phyloP scores from a whole-genome alignment of 371 early-diverging fungal genomes.

The Mucor mucedo region DNA sequence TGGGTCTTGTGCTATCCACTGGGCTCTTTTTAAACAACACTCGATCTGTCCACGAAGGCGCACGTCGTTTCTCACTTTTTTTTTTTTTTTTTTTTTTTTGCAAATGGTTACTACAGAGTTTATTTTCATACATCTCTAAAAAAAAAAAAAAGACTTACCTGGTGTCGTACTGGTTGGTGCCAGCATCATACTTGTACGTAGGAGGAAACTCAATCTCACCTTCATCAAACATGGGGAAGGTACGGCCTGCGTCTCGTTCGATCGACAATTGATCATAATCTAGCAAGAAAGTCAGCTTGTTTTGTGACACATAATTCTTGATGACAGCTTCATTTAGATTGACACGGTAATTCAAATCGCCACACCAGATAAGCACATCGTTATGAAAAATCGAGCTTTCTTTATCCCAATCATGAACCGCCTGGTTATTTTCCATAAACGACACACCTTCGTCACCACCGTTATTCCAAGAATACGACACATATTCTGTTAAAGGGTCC shows the following conservation, averaged over 20 bases:
- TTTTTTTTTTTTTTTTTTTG: too few species aligned
- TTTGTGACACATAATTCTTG: conserved; percentile 56
- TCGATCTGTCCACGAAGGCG: conserved; percentile 94
- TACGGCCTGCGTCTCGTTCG: conserved; percentile 51
- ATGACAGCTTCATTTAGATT: conserved; percentile 65
- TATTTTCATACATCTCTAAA: too few species aligned
- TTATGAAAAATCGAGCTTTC: conserved; percentile 67
- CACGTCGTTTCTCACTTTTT: conserved; percentile 78
- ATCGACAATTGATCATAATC: conserved; percentile 71
- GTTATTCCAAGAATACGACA: conserved; percentile 48
- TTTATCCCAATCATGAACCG: conserved; percentile 39
- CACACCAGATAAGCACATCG: conserved; percentile 88
- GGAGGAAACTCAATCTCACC: conserved; percentile 82
- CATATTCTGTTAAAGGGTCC: conserved; percentile 37
- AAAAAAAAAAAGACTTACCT: conserved; percentile 48
- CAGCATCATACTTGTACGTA: conserved; percentile 93
- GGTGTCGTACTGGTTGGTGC: conserved; percentile 83
- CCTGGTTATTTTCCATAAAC: conserved; percentile 38
- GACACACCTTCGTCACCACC: conserved; percentile 56
- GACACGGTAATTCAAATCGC: conserved; percentile 95
- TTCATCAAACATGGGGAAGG: conserved; percentile 86
- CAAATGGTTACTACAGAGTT: too few species aligned
- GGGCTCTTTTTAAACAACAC: conserved; percentile 80
- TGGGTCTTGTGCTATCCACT: conserved; percentile 12
- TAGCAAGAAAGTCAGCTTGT: conserved; percentile 56